Evolutionary conservation across 1,284 basidiomycete species (phyloP).

Genomic region (Polyporus tsugae): DNA sequence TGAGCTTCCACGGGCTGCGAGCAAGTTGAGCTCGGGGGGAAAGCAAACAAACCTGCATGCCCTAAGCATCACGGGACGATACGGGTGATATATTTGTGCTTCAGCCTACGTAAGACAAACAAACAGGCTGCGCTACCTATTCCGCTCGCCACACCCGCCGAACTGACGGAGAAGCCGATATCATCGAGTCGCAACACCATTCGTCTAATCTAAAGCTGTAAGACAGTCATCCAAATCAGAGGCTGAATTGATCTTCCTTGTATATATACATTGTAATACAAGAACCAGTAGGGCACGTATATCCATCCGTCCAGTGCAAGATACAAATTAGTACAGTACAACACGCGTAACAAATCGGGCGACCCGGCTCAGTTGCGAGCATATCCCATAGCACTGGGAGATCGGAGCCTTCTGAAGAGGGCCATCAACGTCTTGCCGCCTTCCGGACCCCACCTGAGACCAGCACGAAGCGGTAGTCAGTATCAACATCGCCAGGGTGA

Average conservation of each 20-base stretch:
- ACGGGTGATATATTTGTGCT: too few species aligned
- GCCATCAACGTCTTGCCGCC: conserved; percentile 73
- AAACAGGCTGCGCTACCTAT: too few species aligned
- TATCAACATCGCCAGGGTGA: background rate
- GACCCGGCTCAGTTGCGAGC: conserved; percentile 23
- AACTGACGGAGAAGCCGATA: too few species aligned
- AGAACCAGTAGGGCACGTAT: background rate
- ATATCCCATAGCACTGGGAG: conserved; percentile 48
- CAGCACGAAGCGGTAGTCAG: conserved; percentile 2
- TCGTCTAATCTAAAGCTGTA: too few species aligned
- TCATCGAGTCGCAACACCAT: too few species aligned
- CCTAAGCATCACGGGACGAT: too few species aligned
- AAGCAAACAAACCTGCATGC: too few species aligned
- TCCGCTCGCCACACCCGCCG: too few species aligned
- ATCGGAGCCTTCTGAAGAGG: conserved; percentile 71
- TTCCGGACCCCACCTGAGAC: conserved; percentile 71
- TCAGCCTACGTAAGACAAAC: too few species aligned
- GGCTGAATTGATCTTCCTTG: background rate
- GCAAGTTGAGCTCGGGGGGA: too few species aligned
- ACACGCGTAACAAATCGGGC: background rate
- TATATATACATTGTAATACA: background rate
- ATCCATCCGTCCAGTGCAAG: background rate
- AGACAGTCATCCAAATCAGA: background rate
- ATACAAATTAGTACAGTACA: background rate
- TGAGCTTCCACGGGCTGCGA: too few species aligned